A percentile compares a stretch with the other conserved stretches of the same genome.
These are phyloP conservation scores for Penicillium pancosmium DNA, from an alignment of 495 filamentous ascomycete species.

Conservation along the genomic window DNA sequence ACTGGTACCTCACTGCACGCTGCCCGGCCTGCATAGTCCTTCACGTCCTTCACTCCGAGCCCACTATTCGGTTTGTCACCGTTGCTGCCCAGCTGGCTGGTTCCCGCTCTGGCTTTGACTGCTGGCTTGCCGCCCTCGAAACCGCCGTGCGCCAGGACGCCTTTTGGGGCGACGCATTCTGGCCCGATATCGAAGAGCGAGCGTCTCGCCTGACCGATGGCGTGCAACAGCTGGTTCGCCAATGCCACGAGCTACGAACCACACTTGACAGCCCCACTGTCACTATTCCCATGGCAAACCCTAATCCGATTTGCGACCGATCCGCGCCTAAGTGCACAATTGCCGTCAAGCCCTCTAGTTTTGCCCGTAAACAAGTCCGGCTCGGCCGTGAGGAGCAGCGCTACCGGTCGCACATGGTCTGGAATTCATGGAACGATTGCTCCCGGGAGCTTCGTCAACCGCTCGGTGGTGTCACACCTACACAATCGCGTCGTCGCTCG, in stretches of 20 bases:
- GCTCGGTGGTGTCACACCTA: conserved; percentile 19
- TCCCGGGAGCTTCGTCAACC: conserved; percentile 29
- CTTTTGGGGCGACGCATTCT: conserved; percentile 60
- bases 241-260: conserved; percentile 52
- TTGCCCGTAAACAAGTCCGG: conserved; percentile 35
- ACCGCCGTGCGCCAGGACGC: conserved; percentile 55
- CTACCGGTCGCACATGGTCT: conserved; percentile 27
- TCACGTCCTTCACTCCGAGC: conserved; percentile 58
- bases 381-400: conserved; percentile 39
- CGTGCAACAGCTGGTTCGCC: conserved; percentile 56
- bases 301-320: conserved; percentile 20
- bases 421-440: conserved; percentile 31
- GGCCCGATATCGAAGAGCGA: conserved; percentile 56
- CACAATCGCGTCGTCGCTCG: conserved; percentile 29
- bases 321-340: conserved; percentile 25
- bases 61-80: conserved; percentile 59
- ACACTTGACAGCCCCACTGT: conserved; percentile 30
- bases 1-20: conserved; percentile 59
- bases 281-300: conserved; percentile 27
- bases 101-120: conserved; percentile 51
- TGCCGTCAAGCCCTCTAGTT: conserved; percentile 33
- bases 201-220: conserved; percentile 53
- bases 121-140: conserved; percentile 58
- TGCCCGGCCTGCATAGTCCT: conserved; percentile 61
- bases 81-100: conserved; percentile 57